Conservation (phyloP, 2,329 filamentous ascomycete genomes). For the Chaetomium sp. region DNA sequence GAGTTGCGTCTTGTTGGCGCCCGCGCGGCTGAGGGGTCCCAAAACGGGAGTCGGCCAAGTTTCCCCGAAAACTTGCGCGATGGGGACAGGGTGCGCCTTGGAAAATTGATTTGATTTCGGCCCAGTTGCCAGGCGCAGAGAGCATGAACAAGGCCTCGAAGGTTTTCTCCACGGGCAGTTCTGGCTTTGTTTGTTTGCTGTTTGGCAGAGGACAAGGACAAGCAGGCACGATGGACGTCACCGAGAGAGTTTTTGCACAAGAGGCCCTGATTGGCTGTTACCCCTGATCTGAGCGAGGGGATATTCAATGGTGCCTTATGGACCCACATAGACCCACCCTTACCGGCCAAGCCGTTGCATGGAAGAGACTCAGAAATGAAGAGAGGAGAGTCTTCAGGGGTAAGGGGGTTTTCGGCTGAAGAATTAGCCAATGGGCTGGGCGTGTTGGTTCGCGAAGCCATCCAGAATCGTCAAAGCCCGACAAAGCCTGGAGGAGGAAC, state of each 20-base stretch:
- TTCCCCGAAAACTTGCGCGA: constrained; percentile 2
- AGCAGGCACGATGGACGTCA: neutral
- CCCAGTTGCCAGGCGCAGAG: neutral
- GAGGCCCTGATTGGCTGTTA: constrained; percentile 2
- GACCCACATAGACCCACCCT: neutral
- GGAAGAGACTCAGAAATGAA: constrained; percentile 1
- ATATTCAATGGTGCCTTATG: neutral
- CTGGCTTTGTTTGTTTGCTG: neutral
- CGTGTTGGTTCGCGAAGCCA: neutral
- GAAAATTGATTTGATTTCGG: neutral
- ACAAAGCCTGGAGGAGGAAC: constrained; percentile 1
- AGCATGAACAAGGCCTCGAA: neutral
- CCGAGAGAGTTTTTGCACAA: neutral
- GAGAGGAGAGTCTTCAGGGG: neutral
- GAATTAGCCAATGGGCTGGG: constrained; percentile 4
- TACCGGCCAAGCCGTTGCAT: neutral
- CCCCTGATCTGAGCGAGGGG: neutral
- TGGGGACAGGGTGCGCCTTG: neutral
- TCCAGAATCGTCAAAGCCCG: neutral
- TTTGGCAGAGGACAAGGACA: neutral
- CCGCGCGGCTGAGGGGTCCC: too few relatives aligned
- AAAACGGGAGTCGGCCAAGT: too few relatives aligned
- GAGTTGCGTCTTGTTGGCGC: too few relatives aligned
- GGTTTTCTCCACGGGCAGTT: neutral
- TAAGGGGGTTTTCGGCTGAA: neutral